phyloP scores from a whole-genome alignment of 768 basidiomycete species.

The Phanerochaete sordida region DNA sequence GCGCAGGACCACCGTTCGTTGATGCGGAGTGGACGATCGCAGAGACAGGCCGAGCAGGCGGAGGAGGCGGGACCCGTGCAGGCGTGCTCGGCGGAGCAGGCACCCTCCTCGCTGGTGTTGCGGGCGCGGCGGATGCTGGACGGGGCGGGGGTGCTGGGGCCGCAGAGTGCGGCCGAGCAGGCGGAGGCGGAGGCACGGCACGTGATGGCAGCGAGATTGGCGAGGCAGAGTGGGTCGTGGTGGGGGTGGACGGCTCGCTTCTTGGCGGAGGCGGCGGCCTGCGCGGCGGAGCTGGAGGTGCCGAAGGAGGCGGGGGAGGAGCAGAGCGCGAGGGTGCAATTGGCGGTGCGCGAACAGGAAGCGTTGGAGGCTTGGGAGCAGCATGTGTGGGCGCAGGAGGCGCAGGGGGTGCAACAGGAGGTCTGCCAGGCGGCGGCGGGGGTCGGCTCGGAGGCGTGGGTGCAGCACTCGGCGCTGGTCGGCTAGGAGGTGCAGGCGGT shows the following conservation, averaged over 20 bases:
- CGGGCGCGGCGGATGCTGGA: constrained; percentile 17
- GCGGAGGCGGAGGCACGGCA: constrained; percentile 30
- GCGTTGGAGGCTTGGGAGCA: constrained; percentile 10
- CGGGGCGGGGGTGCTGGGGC: constrained; percentile 22
- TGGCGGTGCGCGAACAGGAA: constrained; percentile 21
- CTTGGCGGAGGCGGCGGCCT: constrained; percentile 11
- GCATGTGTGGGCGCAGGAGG: constrained; percentile 23
- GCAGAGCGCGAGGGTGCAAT: constrained; percentile 33
- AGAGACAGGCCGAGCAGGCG: constrained; percentile 22
- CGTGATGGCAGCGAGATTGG: constrained; percentile 32
- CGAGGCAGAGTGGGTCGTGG: constrained; percentile 27
- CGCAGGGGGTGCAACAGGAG: constrained; percentile 25
- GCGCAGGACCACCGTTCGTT: constrained; percentile 18
- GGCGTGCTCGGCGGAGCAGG: constrained; percentile 25
- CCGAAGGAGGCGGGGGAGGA: constrained; percentile 25
- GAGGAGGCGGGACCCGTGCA: constrained; percentile 24
- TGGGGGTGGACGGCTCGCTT: constrained; percentile 4
- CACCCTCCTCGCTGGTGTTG: constrained; percentile 19
- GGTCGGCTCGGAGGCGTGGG: constrained; percentile 30
- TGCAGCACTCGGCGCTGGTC: constrained; percentile 20
- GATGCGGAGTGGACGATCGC: constrained; percentile 20
- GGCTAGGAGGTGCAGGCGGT: constrained; percentile 34
- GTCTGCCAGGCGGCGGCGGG: constrained; percentile 18
- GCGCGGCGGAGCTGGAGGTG: constrained; percentile 19
- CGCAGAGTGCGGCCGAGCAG: constrained; percentile 23